Percentiles rank a stretch among this genome's conserved stretches.
Evolutionary conservation across 176 grass and related monocot species (phyloP).

Genomic region (Miscanthus lutarioriparius): DNA sequence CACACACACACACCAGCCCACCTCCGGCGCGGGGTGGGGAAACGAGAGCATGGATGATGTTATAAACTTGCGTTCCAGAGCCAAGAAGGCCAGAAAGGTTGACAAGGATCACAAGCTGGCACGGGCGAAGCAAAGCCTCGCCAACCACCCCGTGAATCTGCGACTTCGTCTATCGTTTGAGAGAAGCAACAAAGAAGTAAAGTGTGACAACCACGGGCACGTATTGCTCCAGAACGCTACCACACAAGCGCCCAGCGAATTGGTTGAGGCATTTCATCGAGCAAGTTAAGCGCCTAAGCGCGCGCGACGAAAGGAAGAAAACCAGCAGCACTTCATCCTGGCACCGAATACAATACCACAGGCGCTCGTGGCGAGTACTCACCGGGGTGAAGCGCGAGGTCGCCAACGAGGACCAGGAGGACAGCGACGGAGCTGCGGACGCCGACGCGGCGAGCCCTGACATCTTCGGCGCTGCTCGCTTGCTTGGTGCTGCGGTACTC

Average conservation of each 20-base stretch:
- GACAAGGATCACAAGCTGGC: slow-evolving; percentile 2
- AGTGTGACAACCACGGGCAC: not conserved
- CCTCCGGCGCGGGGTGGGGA: too few species aligned
- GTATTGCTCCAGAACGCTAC: not conserved
- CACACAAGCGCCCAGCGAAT: not conserved
- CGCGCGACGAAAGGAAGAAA: not conserved
- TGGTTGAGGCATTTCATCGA: slow-evolving; percentile 25
- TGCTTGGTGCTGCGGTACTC: not conserved
- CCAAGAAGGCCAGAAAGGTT: not conserved
- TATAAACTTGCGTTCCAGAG: not conserved
- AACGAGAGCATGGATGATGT: not conserved
- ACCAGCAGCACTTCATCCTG: too few species aligned
- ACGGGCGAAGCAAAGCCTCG: not conserved
- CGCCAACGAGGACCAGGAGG: not conserved
- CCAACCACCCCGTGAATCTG: not conserved
- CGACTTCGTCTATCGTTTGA: too few species aligned
- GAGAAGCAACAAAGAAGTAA: not conserved
- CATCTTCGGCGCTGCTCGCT: slow-evolving; percentile 20
- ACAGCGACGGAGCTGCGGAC: slow-evolving; percentile 5
- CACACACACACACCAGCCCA: too few species aligned
- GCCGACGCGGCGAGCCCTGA: slow-evolving; percentile 20
- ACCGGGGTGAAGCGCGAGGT: slow-evolving; percentile 30
- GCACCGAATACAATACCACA: not conserved
- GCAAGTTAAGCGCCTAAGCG: not conserved
- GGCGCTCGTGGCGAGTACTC: slow-evolving; percentile 24